phyloP scores from a whole-genome alignment of 345 rosid species.

The Gossypium arboreum region DNA sequence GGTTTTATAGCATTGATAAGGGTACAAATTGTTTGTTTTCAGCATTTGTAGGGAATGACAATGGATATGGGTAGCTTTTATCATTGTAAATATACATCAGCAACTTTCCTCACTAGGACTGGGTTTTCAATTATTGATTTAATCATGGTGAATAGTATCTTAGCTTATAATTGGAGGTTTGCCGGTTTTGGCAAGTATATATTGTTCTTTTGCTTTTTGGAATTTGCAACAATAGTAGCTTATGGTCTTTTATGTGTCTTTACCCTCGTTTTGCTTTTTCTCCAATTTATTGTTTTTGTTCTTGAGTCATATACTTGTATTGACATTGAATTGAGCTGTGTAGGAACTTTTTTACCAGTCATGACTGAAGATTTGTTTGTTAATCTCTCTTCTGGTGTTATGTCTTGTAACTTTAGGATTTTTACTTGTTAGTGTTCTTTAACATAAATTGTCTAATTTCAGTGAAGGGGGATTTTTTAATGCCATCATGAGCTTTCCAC shows the following conservation, averaged over 20 bases:
- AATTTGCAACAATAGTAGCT: not conserved
- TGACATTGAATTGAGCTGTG: not conserved
- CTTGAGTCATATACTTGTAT: not conserved
- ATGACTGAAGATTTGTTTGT: not conserved
- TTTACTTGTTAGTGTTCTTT: not conserved
- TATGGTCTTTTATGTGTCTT: not conserved
- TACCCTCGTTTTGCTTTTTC: not conserved
- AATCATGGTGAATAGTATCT: not conserved
- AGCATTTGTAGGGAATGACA: not conserved
- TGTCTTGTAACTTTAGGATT: not conserved
- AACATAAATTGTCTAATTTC: slow-evolving; percentile 17
- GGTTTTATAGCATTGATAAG: not conserved
- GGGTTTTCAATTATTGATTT: not conserved
- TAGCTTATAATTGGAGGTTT: not conserved
- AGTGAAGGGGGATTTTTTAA: slow-evolving; percentile 98
- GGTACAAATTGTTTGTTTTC: not conserved
- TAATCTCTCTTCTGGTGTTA: not conserved
- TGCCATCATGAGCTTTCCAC: slow-evolving; percentile 89
- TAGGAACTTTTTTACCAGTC: not conserved
- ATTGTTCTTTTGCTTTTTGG: not conserved
- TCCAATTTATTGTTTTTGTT: not conserved
- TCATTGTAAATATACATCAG: not conserved
- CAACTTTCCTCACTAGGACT: not conserved
- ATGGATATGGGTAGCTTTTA: not conserved
- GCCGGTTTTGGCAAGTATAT: not conserved